Percentiles rank a stretch among this genome's conserved stretches.
Conservation (phyloP, 352 stramenopile species). For the Albugo laibachii region DNA sequence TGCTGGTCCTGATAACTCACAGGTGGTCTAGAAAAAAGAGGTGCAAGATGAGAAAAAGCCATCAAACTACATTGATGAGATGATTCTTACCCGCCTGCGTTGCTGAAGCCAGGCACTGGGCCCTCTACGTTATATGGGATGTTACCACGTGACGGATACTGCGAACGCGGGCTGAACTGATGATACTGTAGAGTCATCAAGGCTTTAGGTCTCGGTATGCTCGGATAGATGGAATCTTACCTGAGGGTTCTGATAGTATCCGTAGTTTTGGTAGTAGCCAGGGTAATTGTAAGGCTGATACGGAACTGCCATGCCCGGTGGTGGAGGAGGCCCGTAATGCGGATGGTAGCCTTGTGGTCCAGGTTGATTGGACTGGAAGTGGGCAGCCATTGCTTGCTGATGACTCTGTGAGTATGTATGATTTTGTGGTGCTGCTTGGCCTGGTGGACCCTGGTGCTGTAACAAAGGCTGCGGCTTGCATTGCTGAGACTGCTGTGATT, state of each 20-base stretch:
- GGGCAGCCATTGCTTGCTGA: conserved; percentile 16
- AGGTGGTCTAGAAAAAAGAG: conserved; percentile 22
- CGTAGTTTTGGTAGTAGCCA: conserved; percentile 71
- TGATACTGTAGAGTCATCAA: conserved; percentile 22
- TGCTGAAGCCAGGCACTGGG: conserved; percentile 59
- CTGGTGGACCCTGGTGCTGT: conserved; percentile 7
- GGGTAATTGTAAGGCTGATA: conserved; percentile 82
- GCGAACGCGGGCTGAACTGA: conserved; percentile 71
- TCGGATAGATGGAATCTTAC: conserved; percentile 9
- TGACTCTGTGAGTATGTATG: conserved; percentile 4
- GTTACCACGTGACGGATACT: conserved; percentile 64
- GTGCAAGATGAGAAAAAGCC: neutral
- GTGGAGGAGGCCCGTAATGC: conserved; percentile 64
- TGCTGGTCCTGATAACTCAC: conserved; percentile 71
- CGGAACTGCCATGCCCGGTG: conserved; percentile 64
- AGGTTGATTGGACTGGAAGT: conserved; percentile 32
- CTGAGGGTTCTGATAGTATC: conserved; percentile 78
- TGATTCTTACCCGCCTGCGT: conserved; percentile 24
- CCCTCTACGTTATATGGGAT: conserved; percentile 73
- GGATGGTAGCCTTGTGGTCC: conserved; percentile 58
- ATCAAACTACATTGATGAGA: neutral
- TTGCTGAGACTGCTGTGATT: conserved; percentile 14
- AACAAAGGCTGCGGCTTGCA: conserved; percentile 11
- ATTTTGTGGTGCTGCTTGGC: conserved; percentile 6
- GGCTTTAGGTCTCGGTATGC: neutral